phyloP scores from a whole-genome alignment of 1,139 yeast genomes.

The Saccharomyces hybrid region DNA sequence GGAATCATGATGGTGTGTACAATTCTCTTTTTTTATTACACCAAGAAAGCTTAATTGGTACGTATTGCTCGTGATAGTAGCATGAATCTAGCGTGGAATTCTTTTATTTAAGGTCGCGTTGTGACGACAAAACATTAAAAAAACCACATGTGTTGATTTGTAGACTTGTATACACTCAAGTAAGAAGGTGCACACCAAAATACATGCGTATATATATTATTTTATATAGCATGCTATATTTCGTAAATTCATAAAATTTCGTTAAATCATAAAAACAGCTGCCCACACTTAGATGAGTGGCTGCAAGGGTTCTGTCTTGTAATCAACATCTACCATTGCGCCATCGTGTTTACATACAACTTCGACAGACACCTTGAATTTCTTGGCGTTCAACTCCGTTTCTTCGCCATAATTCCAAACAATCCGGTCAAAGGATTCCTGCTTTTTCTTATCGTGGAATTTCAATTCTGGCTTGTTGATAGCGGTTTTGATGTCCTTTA shows the following conservation, averaged over 20 bases:
- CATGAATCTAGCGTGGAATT: not conserved
- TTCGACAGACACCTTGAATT: slow-evolving; percentile 48
- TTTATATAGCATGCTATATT: not conserved
- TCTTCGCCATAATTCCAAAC: slow-evolving; percentile 49
- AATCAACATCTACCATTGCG: slow-evolving; percentile 55
- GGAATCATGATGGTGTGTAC: not conserved
- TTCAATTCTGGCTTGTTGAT: slow-evolving; percentile 48
- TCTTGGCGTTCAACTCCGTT: slow-evolving; percentile 39
- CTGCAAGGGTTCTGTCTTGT: slow-evolving; percentile 35
- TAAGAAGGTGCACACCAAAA: not conserved
- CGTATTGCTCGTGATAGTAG: not conserved
- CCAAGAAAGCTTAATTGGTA: not conserved
- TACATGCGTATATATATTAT: not conserved
- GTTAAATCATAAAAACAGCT: not conserved
- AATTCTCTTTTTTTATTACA: not conserved
- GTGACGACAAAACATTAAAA: not conserved
- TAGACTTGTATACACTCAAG: not conserved
- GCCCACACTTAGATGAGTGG: not conserved
- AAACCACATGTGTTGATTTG: not conserved
- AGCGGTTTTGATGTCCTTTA: slow-evolving; percentile 56
- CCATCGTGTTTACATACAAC: slow-evolving; percentile 52
- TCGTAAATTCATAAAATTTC: not conserved
- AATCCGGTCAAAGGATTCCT: slow-evolving; percentile 39
- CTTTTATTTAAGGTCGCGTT: not conserved
- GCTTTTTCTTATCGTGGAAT: slow-evolving; percentile 42